These are phyloP conservation scores for Brettanomyces anomalus DNA, from an alignment of 805 yeast genomes.

Conservation along the genomic window DNA sequence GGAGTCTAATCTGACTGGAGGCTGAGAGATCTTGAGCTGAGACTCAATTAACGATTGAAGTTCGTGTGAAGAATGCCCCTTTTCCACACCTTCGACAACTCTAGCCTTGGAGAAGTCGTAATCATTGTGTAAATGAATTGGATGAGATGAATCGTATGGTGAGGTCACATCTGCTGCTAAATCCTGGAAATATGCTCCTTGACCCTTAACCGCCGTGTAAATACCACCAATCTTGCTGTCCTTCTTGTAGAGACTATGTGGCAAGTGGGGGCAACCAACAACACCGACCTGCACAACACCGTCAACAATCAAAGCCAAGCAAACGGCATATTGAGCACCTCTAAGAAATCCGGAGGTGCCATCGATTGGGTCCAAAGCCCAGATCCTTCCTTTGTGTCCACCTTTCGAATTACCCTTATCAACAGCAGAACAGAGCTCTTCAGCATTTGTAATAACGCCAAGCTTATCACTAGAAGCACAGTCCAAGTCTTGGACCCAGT, in stretches of 20 bases:
- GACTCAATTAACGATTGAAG: constrained; percentile 71
- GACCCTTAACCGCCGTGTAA: constrained; percentile 58
- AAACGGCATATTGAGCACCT: constrained; percentile 95
- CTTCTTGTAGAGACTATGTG: constrained; percentile 33
- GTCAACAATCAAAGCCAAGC: constrained; percentile 81
- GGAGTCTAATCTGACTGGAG: constrained; percentile 74
- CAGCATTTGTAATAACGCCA: constrained; percentile 34
- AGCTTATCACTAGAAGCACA: constrained; percentile 21
- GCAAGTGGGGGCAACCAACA: constrained; percentile 92
- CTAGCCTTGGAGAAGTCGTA: constrained; percentile 40
- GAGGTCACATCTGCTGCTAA: constrained; percentile 28
- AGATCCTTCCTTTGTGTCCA: constrained; percentile 70
- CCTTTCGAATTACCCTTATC: constrained; percentile 78
- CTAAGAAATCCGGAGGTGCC: constrained; percentile 96
- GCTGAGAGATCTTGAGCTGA: constrained; percentile 46
- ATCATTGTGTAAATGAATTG: constrained; percentile 45
- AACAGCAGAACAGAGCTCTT: constrained; percentile 52
- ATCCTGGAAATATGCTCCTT: constrained; percentile 55
- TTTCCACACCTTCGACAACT: constrained; percentile 91
- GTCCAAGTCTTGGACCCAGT: constrained; percentile 42
- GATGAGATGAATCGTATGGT: constrained; percentile 26
- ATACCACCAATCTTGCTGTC: constrained; percentile 56
- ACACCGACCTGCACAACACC: constrained; percentile 84
- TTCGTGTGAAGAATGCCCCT: constrained; percentile 88
- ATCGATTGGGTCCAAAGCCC: constrained; percentile 98